phyloP scores from a whole-genome alignment of 2,329 filamentous ascomycete species.

The Pseudogymnoascus sp. region DNA sequence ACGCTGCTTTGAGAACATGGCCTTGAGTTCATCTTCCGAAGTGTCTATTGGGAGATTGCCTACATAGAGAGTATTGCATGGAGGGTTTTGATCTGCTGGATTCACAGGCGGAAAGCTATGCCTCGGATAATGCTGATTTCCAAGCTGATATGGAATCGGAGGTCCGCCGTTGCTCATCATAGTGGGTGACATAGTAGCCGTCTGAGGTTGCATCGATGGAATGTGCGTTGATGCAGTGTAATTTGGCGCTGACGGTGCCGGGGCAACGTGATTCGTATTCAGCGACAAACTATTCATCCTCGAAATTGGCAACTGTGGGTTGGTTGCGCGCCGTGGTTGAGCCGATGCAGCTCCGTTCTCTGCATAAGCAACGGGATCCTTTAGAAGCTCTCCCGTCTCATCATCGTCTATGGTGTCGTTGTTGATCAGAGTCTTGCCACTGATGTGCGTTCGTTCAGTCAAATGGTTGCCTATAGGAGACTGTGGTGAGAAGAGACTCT shows the following conservation, averaged over 20 bases:
- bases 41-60: constrained; percentile 93
- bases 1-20: constrained; percentile 83
- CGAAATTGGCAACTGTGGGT: constrained; percentile 61
- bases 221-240: constrained; percentile 17
- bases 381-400: constrained; percentile 64
- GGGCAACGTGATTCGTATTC: constrained; percentile 52
- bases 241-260: constrained; percentile 16
- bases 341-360: constrained; percentile 54
- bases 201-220: constrained; percentile 30
- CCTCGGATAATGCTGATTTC: constrained; percentile 49
- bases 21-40: constrained; percentile 90
- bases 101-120: constrained; percentile 80
- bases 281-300: constrained; percentile 66
- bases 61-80: constrained; percentile 96
- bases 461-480: constrained; percentile 66
- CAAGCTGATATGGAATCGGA: constrained; percentile 47
- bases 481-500: constrained; percentile 63
- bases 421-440: constrained; percentile 66
- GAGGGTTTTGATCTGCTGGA: constrained; percentile 91
- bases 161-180: constrained; percentile 38
- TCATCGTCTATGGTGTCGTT: constrained; percentile 62
- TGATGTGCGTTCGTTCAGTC: constrained; percentile 47
- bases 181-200: constrained; percentile 49
- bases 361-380: constrained; percentile 65
- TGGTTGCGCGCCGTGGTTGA: constrained; percentile 60